Conservation (phyloP, 257 asterid genomes). For the Mentha longifolia region DNA sequence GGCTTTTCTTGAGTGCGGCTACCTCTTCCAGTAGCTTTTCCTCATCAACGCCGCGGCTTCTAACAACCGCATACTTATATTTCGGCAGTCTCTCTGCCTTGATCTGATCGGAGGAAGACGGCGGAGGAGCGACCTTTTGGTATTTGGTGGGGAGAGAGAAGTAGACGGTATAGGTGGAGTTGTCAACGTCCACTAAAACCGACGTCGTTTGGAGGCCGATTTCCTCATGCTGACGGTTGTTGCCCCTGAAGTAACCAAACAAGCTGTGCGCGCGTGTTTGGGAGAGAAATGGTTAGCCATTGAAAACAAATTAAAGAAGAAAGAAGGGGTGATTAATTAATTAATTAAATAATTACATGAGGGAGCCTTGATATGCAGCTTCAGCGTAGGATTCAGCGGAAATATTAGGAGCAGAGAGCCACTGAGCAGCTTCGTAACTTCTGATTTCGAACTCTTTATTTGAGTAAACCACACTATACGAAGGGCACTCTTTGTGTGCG, state of each 20-base stretch:
- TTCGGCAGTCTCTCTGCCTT: no score
- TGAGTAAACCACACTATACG: conserved; percentile 26
- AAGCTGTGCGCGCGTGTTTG: no score
- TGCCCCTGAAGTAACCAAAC: not conserved
- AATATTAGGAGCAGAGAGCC: conserved; percentile 30
- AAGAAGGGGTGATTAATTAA: no score
- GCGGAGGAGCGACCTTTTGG: no score
- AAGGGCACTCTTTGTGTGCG: not conserved
- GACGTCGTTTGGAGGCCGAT: not conserved
- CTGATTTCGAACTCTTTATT: conserved; percentile 35
- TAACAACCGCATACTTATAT: no score
- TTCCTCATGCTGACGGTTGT: not conserved
- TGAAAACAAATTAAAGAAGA: no score
- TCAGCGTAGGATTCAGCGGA: conserved; percentile 9
- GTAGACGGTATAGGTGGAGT: no score
- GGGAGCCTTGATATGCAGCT: conserved; percentile 21
- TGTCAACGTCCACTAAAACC: not conserved
- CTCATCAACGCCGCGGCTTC: not conserved
- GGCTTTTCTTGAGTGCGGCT: not conserved
- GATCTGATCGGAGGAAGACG: no score
- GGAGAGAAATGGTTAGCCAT: no score
- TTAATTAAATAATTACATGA: not conserved
- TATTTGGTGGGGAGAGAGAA: no score
- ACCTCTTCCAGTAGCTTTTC: not conserved
- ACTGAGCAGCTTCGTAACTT: conserved; percentile 23